phyloP scores from a whole-genome alignment of 345 rosid genomes.

The Viola odorata region DNA sequence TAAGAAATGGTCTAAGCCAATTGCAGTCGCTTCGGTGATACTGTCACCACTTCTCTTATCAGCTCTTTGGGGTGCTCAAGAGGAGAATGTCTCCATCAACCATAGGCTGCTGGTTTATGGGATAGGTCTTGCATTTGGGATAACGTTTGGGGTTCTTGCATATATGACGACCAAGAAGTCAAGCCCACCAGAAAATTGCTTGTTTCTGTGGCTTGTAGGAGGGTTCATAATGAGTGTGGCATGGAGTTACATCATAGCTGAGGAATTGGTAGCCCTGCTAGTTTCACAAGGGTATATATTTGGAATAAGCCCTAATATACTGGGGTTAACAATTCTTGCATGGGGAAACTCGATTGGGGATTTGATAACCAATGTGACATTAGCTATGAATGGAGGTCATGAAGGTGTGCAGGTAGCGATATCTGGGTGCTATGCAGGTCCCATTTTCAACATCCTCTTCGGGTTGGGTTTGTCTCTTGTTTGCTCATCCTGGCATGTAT shows the following conservation, averaged over 20 bases:
- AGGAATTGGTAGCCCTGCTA: conserved; percentile 72
- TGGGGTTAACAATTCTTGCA: conserved; percentile 78
- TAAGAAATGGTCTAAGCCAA: conserved; percentile 69
- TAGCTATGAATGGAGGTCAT: conserved; percentile 62
- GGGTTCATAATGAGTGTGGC: conserved; percentile 84
- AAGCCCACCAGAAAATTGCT: conserved; percentile 55
- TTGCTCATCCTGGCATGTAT: conserved; percentile 44
- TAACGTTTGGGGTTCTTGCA: conserved; percentile 48
- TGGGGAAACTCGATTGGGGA: conserved; percentile 97
- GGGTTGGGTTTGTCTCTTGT: conserved; percentile 74
- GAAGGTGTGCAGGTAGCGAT: conserved; percentile 73
- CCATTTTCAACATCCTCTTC: conserved; percentile 65
- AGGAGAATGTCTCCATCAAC: conserved; percentile 14
- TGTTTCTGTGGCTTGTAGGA: conserved; percentile 68
- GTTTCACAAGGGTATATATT: conserved; percentile 60
- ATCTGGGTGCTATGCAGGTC: conserved; percentile 88
- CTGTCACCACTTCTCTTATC: conserved; percentile 67
- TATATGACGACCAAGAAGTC: conserved; percentile 42
- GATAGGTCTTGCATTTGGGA: conserved; percentile 40
- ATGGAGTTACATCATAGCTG: conserved; percentile 82
- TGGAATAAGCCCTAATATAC: conserved; percentile 59
- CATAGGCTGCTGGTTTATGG: conserved; percentile 33
- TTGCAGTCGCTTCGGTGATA: conserved; percentile 53
- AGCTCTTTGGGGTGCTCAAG: conserved; percentile 40
- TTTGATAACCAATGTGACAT: conserved; percentile 59